Evolutionary conservation across 148 eudicot genomes (phyloP).

Genomic region (Polygonum aviculare): DNA sequence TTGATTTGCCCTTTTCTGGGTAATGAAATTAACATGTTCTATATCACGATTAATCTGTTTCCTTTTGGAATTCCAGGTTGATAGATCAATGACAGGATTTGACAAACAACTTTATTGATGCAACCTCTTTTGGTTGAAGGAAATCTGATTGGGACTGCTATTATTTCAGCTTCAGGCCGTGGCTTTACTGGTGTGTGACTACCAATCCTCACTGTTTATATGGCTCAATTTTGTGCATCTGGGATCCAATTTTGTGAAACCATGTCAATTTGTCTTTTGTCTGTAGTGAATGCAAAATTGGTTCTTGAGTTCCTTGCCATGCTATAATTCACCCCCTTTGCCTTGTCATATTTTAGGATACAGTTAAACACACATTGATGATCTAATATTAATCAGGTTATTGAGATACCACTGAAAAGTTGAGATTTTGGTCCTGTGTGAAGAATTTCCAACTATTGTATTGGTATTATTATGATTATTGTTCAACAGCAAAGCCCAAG

Average conservation of each 20-base stretch:
- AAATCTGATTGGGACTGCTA: not conserved
- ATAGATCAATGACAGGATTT: not conserved
- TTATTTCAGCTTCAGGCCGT: not conserved
- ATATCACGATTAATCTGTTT: not conserved
- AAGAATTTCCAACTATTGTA: not conserved
- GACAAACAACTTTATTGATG: not conserved
- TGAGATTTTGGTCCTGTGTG: not conserved
- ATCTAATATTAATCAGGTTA: not conserved
- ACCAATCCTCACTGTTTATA: not conserved
- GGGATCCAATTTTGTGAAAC: not conserved
- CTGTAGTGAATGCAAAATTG: not conserved
- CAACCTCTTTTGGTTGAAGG: not conserved
- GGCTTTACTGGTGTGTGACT: slow-evolving; percentile 6
- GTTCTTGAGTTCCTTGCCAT: not conserved
- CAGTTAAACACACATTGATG: not conserved
- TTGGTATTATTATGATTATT: not conserved
- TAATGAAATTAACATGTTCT: not conserved
- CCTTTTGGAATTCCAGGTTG: not conserved
- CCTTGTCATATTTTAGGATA: not conserved
- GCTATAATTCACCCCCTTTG: not conserved
- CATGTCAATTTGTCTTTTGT: not conserved
- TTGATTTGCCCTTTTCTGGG: not conserved
- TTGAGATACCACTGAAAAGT: not conserved
- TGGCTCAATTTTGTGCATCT: not conserved
- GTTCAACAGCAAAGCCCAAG: not conserved